Base-by-base conservation (phyloP, 345 rosid genomes). In the Salix exigua region DNA sequence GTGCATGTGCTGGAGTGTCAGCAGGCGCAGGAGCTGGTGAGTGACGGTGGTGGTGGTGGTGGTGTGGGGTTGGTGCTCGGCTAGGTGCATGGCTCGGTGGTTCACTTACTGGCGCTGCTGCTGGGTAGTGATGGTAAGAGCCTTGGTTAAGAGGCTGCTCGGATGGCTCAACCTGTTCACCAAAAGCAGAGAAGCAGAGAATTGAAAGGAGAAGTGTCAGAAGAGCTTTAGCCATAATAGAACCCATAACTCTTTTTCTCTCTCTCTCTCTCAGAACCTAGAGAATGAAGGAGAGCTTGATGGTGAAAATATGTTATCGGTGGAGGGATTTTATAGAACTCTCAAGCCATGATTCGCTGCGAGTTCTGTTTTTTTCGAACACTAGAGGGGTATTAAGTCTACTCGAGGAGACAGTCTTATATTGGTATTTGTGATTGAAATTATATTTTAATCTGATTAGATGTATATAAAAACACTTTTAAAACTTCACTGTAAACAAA, bases 151-250 rank as follows among this genome's bases (percentile, higher is more conserved):
- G 75, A 31, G 83, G 77, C 30, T 88, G 83, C 35, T 12, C 6
- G 53, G 79, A 73, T 0, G 79, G 17, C 40, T 28, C 64, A 21
- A 85, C 83, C 4, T 55, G 83, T 50, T 85, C 81, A 26, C 85
- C 73, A 60, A 69, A 81, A 18, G 69, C 87, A 44, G 87, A 69
- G 83, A 81, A 83, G 87, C 80, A 78, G 35, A 82, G 37, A 17
- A 88, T 72, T 26, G 83, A 80, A 21, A 87, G 74, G 6, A 71
- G 81, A 14, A 75, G 4, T 2, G 83, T 79, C 44, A 83, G 51
- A 19, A 77, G 30, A 68, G 84, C 75, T 82, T 87, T 85, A 31
- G 84, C 79, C 17, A 79, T 25, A 6, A 70, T 66, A 28, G 81
- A 73, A 26, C 77, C 87, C 88, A 87, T 87, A 14, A 37, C 76